phyloP scores from a whole-genome alignment of 2,329 filamentous ascomycete genomes.

The Fusarium musae region DNA sequence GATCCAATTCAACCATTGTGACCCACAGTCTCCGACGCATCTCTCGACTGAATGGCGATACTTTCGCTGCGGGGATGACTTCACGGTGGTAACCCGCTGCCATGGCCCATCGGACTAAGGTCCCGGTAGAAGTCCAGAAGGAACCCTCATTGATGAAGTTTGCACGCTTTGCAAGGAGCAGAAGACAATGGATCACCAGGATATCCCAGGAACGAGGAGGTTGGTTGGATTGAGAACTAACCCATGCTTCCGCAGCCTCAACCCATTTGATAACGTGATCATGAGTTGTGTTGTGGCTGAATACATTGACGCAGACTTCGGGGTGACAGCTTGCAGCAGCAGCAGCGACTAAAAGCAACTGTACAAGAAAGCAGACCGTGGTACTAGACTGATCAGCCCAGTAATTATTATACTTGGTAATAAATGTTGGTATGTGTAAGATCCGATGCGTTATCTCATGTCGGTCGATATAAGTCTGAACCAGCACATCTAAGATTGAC shows the following conservation, averaged over 20 bases:
- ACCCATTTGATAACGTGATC: not conserved
- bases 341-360: not conserved
- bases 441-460: not conserved
- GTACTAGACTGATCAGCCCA: not conserved
- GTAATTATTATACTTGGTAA: rapidly evolving
- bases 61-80: not conserved
- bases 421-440: not conserved
- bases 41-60: not conserved
- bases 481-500: not conserved
- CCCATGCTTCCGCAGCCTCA: not conserved
- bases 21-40: not conserved
- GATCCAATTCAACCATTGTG: not conserved
- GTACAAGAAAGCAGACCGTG: not conserved
- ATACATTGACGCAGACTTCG: not conserved
- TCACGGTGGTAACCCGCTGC: not conserved
- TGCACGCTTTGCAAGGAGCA: not conserved
- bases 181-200: not conserved
- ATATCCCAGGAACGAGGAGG: not conserved
- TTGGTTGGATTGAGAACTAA: rapidly evolving
- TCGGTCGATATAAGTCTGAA: not conserved
- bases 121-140: rapidly evolving
- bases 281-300: not conserved
- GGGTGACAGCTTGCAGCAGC: not conserved
- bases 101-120: not conserved
- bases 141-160: not conserved